A percentile compares a stretch with the other conserved stretches of the same genome.
These are phyloP conservation scores for Fusarium pininemorale DNA, from an alignment of 2,329 filamentous ascomycete genomes.

Conservation along the genomic window DNA sequence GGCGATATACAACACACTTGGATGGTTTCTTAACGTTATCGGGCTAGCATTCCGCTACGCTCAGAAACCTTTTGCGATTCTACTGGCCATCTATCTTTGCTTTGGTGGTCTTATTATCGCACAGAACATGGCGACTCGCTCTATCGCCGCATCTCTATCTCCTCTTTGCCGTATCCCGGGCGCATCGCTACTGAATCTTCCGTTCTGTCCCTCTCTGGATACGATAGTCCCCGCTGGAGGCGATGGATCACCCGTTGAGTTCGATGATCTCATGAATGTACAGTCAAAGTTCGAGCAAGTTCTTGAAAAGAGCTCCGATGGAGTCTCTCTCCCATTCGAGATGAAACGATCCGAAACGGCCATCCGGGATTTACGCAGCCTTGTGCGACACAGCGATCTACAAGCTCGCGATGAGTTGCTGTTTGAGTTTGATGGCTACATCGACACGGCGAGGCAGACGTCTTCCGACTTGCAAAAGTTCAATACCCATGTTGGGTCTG, in stretches of 20 bases:
- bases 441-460: constrained; percentile 72
- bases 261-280: constrained; percentile 77
- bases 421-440: constrained; percentile 79
- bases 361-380: constrained; percentile 76
- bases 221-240: constrained; percentile 39
- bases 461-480: constrained; percentile 76
- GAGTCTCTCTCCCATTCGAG: constrained; percentile 75
- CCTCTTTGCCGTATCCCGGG: constrained; percentile 78
- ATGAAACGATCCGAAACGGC: constrained; percentile 82
- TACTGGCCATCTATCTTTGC: constrained; percentile 69
- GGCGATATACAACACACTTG: constrained; percentile 51
- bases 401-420: constrained; percentile 75
- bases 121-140: constrained; percentile 69
- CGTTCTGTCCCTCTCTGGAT: constrained; percentile 64
- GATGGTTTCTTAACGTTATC: constrained; percentile 66
- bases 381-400: constrained; percentile 76
- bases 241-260: constrained; percentile 62
- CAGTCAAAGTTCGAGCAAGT: constrained; percentile 82
- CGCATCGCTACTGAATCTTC: constrained; percentile 66
- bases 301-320: constrained; percentile 71
- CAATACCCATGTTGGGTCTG: constrained; percentile 78
- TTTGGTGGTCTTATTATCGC: constrained; percentile 67
- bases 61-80: constrained; percentile 70
- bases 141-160: constrained; percentile 68
- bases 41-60: constrained; percentile 67